A percentile compares a stretch with the other conserved stretches of the same genome.
These are phyloP conservation scores for Salix brachista DNA, from an alignment of 345 rosid species.

Conservation along the genomic window DNA sequence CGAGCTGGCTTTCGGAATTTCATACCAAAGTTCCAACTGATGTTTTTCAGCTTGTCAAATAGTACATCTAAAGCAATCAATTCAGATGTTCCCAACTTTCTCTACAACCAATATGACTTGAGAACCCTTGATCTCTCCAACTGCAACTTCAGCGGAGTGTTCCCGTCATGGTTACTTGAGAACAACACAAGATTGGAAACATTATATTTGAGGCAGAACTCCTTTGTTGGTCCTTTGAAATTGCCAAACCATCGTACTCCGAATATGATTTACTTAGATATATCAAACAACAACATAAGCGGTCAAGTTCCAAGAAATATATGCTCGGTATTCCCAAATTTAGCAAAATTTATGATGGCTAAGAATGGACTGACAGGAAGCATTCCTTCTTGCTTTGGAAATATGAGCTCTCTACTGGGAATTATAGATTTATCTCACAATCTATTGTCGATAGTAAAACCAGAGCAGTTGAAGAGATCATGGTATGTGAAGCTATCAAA, in stretches of 20 bases:
- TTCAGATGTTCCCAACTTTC: neutral
- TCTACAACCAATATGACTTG: conserved; percentile 8
- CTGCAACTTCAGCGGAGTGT: neutral
- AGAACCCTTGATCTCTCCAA: neutral
- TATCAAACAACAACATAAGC: neutral
- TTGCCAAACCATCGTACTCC: neutral
- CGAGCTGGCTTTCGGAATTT: neutral
- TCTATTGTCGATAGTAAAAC: neutral
- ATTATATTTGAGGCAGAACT: neutral
- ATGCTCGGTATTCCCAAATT: conserved; percentile 1
- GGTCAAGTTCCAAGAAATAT: conserved; percentile 16
- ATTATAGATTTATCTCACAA: conserved; percentile 14
- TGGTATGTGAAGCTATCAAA: neutral
- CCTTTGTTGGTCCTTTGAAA: neutral
- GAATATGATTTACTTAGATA: neutral
- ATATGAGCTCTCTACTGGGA: neutral
- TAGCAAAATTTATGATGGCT: neutral
- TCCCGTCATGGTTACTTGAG: conserved; percentile 25
- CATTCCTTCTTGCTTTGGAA: conserved; percentile 22
- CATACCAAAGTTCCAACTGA: neutral
- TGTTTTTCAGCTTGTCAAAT: neutral
- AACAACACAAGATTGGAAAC: too few relatives aligned
- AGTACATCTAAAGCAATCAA: neutral
- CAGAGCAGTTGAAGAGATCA: neutral
- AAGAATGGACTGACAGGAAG: conserved; percentile 8